Conservation (phyloP, 2,329 filamentous ascomycete genomes). For the Chalaropsis thielavioides region DNA sequence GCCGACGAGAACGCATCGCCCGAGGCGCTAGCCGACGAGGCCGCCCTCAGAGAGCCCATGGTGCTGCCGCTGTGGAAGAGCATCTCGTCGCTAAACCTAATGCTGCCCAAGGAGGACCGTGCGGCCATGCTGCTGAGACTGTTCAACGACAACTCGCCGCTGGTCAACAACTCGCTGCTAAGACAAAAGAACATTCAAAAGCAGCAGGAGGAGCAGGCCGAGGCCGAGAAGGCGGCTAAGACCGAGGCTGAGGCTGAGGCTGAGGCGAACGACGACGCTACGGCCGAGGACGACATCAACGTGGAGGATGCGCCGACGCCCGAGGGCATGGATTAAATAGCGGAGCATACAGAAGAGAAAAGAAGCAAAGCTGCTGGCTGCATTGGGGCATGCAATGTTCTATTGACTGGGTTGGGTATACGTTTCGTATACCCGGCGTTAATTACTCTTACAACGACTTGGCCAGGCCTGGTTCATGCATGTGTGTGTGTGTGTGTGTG, state of each 20-base stretch:
- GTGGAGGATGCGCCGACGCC: constrained; percentile 29
- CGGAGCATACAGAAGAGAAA: not conserved
- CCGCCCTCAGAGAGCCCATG: constrained; percentile 57
- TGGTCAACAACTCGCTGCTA: constrained; percentile 54
- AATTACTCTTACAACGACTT: not conserved
- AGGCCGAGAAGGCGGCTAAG: constrained; percentile 22
- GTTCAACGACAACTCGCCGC: constrained; percentile 75
- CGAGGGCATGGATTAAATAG: constrained; percentile 20
- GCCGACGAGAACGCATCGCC: constrained; percentile 31
- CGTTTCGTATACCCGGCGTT: constrained; percentile 8
- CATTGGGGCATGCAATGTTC: not conserved
- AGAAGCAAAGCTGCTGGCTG: not conserved
- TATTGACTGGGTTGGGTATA: not conserved
- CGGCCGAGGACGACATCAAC: constrained; percentile 22
- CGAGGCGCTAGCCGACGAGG: constrained; percentile 18
- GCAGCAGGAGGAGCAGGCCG: constrained; percentile 23
- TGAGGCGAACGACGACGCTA: constrained; percentile 19
- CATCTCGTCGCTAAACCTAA: constrained; percentile 80
- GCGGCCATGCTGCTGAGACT: constrained; percentile 81
- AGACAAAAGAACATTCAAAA: constrained; percentile 31
- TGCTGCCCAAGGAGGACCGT: constrained; percentile 95
- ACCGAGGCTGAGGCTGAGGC: constrained; percentile 23
- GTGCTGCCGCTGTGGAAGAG: constrained; percentile 90
- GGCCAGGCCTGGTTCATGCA: no score
- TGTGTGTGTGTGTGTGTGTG: no score